These are phyloP conservation scores for Stropharia rugosoannulata DNA, from an alignment of 768 basidiomycete genomes.

Conservation along the genomic window DNA sequence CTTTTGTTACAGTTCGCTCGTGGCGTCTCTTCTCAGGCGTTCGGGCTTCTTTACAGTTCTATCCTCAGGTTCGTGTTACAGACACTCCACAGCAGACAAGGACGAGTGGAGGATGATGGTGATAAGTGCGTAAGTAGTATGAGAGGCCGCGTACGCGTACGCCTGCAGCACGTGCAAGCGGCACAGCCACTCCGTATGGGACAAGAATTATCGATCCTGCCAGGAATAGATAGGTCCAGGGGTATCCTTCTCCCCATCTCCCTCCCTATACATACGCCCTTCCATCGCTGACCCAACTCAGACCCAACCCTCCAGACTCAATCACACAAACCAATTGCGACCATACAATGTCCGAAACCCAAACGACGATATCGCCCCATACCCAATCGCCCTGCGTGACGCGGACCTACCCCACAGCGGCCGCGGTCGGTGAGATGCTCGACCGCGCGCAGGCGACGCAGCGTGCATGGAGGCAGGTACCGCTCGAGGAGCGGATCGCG, in stretches of 20 bases:
- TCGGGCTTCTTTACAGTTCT: too few relatives aligned
- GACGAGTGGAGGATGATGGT: conserved; percentile 11
- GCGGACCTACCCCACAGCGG: conserved; percentile 58
- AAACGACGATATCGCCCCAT: conserved; percentile 86
- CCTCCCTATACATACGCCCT: too few relatives aligned
- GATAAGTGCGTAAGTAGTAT: background rate
- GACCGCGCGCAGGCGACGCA: conserved; percentile 63
- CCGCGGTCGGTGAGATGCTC: conserved; percentile 64
- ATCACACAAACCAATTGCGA: too few relatives aligned
- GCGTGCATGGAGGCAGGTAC: conserved; percentile 69
- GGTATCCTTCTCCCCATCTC: background rate
- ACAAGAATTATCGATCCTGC: background rate
- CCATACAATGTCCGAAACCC: conserved; percentile 28
- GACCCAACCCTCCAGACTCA: too few relatives aligned
- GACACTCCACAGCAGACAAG: too few relatives aligned
- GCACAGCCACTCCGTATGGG: conserved; percentile 10
- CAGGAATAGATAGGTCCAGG: background rate
- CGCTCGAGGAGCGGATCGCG: conserved; percentile 67
- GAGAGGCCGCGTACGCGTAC: conserved; percentile 27
- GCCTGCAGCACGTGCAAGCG: conserved; percentile 15
- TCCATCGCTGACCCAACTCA: too few relatives aligned
- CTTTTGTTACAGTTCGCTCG: too few relatives aligned
- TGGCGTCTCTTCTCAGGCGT: too few relatives aligned
- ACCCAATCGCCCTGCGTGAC: conserved; percentile 69
- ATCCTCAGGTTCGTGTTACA: too few relatives aligned